Evolutionary conservation across 148 eudicot species (phyloP), one percentile per base, ranked within the genome.

Genomic region (Silene latifolia): DNA sequence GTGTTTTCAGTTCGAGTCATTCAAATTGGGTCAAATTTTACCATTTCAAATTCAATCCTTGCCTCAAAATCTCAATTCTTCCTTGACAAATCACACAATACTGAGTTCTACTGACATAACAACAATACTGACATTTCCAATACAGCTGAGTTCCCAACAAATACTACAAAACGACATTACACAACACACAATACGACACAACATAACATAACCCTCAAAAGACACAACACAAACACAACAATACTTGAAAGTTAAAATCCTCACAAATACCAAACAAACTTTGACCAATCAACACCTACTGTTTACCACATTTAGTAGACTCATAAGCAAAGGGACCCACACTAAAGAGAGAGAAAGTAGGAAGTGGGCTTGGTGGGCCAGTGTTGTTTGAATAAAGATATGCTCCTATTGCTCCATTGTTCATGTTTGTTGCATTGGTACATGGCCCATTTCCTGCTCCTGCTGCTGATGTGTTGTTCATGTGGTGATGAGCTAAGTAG

Each of bases 271-370:
- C 39, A 66, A 65, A 42, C 14, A 7, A 39, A 35, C 1, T 18
- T 48, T 70, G 61, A 51, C 73, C 73, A 25, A 8, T 11, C 29
- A 7, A 29, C 5, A 2, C 18, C 70, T 71, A 63, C 21, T 63
- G 79, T 42, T 66, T 71, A 51, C 20, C 11, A 57, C 87, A 81
- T 64, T 71, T 74, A 51, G 71, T 54, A 29, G 82, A 84, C 77
- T 76, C 85, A 46, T 63, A 84, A 8, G 82, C 82, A 29, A 84
- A 82, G 72, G 87, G 87, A 0, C 87, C 87, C 73, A 81, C 87
- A 32, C 63, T 71, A 63, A 29, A 83, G 57, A 83, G 72, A 1
- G 81, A 18, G 77, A 17, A 77, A 8, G 20, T 3, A 15, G 47
- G 47, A 1, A 48, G 18, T 0, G 74, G 46, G 15, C 73, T 72